Base-by-base conservation (phyloP, 1,284 basidiomycete genomes). In the Ganoderma meredithae region DNA sequence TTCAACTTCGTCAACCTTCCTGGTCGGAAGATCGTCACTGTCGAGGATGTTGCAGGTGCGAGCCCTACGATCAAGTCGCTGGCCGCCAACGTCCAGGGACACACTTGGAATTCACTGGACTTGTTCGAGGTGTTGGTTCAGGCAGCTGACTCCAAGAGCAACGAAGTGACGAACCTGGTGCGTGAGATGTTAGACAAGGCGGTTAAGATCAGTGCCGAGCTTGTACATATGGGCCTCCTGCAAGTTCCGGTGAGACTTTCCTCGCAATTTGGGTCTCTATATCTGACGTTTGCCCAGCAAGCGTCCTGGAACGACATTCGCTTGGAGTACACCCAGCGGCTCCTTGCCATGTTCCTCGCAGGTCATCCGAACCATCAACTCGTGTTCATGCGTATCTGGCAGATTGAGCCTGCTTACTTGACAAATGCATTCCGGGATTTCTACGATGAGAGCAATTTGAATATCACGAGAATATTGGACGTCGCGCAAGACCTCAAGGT, bases 341-440 rank as follows among this genome's bases (percentile, higher is more conserved):
- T 99, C 33, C 84, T 99, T 62, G 86, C 90, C 56, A 94, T 97
- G 89, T 99, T 99, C 84, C 85, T 99, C 60, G 91, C 90, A 25
- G 94, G 95, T 6, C 94, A 98, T 77, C 95, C 96, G 8, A 96
- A 96, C 73, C 95, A 97, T 74, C 95, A 97, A 73, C 88, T 99
- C 27, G 97, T 99, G 67, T 99, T 99, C 83, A 95, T 97, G 90
- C 88, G 95, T 67, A 90, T 99, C 69, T 97, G 95, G 93, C 94
- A 97, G 76, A 93, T 94, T 61, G 90, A 97, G 75, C 93, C 93
- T 1, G 84, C 89, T 0, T 94, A 96, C 77, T 87, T 99, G 61
- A 91, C 95, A 9, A 89, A 92, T 66, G 94, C 95, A 2, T 93
- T 99, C 79, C 88, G 92, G 61, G 94, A 95, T 74, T 97, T 96